Evolutionary conservation across 805 yeast species (phyloP).

Genomic region (Ogataea saltuana): DNA sequence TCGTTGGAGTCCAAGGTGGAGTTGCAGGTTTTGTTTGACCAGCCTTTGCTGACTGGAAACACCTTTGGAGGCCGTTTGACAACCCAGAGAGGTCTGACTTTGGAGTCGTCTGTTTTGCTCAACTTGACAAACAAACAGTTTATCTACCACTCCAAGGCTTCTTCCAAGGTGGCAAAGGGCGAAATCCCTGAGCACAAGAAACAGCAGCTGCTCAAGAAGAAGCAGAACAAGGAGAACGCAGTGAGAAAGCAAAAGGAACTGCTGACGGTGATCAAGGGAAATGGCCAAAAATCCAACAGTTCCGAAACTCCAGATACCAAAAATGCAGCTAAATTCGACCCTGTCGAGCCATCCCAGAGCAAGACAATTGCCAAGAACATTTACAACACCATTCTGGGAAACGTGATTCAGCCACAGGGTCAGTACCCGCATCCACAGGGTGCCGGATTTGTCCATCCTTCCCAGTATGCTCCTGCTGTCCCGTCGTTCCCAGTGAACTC

Average conservation of each 20-base stretch:
- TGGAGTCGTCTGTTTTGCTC: constrained; percentile 79
- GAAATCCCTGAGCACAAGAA: constrained; percentile 22
- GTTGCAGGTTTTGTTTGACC: constrained; percentile 81
- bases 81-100: constrained; percentile 79
- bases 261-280: constrained; percentile 44
- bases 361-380: constrained; percentile 29
- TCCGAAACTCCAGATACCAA: constrained; percentile 1
- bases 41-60: constrained; percentile 79
- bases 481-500: constrained; percentile 10
- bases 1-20: constrained; percentile 61
- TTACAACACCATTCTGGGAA: constrained; percentile 32
- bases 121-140: constrained; percentile 76
- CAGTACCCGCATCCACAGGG: not conserved
- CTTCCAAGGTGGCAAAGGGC: constrained; percentile 40
- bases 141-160: constrained; percentile 71
- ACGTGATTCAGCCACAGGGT: constrained; percentile 19
- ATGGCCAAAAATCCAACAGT: constrained; percentile 21
- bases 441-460: too few relatives aligned
- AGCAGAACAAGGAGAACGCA: constrained; percentile 31
- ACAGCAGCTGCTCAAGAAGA: constrained; percentile 23
- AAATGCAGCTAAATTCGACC: not conserved
- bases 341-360: constrained; percentile 7
- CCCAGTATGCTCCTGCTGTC: constrained; percentile 11
- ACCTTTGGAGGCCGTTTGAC: constrained; percentile 73
- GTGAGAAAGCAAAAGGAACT: constrained; percentile 43